These are phyloP conservation scores for Actinomortierella wolfii DNA, from an alignment of 371 early-diverging fungal species.

Conservation along the genomic window DNA sequence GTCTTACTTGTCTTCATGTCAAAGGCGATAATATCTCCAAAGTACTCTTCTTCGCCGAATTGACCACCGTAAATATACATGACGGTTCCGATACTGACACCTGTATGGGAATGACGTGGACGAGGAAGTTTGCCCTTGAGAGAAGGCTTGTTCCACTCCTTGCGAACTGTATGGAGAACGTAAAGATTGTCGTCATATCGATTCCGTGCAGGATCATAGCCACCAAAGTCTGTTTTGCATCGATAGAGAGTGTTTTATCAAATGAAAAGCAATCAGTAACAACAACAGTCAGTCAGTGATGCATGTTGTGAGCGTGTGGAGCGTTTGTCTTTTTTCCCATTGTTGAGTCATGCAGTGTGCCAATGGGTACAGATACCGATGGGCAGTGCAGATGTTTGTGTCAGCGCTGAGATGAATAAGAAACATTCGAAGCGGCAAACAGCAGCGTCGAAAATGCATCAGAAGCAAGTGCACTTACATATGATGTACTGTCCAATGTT, in stretches of 20 bases:
- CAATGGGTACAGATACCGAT: neutral
- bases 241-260: no score
- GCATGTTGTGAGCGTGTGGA: no score
- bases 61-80: constrained; percentile 83
- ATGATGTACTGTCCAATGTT: constrained; percentile 44
- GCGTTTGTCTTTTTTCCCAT: no score
- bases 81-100: constrained; percentile 60
- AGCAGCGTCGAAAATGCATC: no score
- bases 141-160: constrained; percentile 57
- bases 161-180: constrained; percentile 39
- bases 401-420: neutral
- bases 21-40: constrained; percentile 73
- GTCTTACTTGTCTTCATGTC: constrained; percentile 65
- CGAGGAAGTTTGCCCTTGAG: constrained; percentile 62
- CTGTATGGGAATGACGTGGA: constrained; percentile 74
- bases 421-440: neutral
- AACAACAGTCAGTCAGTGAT: no score
- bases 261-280: no score
- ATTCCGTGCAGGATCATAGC: constrained; percentile 41
- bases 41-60: constrained; percentile 57
- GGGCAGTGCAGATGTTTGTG: no score
- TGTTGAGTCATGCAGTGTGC: no score
- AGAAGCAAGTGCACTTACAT: constrained; percentile 27
- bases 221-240: constrained; percentile 32
- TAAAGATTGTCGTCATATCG: constrained; percentile 40